These are phyloP conservation scores for Blastobotrys malaysiensis DNA, from an alignment of 1,139 yeast species.

Conservation along the genomic window DNA sequence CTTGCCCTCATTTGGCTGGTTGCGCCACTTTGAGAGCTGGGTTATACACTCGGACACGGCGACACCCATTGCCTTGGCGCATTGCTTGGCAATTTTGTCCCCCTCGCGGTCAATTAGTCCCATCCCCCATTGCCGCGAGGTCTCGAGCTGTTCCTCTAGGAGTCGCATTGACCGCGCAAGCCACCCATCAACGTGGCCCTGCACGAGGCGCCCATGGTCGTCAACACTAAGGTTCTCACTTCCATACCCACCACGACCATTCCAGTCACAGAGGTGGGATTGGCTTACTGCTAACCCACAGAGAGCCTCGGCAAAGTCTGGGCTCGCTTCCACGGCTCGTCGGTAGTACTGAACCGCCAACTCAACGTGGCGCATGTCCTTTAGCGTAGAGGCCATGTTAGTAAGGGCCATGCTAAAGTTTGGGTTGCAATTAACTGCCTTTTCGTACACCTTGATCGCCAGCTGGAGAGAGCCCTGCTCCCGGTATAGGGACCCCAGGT, in stretches of 20 bases:
- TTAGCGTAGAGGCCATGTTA: conserved; percentile 32
- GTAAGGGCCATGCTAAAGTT: conserved; percentile 32
- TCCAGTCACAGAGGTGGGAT: conserved; percentile 33
- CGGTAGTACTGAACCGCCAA: conserved; percentile 30
- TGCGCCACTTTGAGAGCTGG: conserved; percentile 21
- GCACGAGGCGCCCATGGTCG: conserved; percentile 22
- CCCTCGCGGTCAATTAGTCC: conserved; percentile 22
- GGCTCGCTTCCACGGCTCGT: conserved; percentile 29
- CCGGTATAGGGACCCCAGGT: conserved; percentile 32
- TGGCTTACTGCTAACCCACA: conserved; percentile 33
- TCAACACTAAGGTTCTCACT: conserved; percentile 31
- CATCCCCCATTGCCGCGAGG: conserved; percentile 29
- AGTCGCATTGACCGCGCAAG: conserved; percentile 24
- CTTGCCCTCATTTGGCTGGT: conserved; percentile 27
- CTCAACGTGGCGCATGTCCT: conserved; percentile 33
- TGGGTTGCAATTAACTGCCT: conserved; percentile 31
- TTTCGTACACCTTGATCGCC: conserved; percentile 31
- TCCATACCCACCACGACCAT: conserved; percentile 31
- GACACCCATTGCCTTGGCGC: neutral
- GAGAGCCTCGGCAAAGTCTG: conserved; percentile 32
- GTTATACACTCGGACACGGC: neutral
- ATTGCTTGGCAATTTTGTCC: conserved; percentile 5
- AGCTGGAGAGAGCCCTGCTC: conserved; percentile 31
- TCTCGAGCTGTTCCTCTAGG: conserved; percentile 26
- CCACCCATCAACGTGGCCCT: conserved; percentile 28